Conservation (phyloP, 2,329 filamentous ascomycete species). For the Thelonectria olida region DNA sequence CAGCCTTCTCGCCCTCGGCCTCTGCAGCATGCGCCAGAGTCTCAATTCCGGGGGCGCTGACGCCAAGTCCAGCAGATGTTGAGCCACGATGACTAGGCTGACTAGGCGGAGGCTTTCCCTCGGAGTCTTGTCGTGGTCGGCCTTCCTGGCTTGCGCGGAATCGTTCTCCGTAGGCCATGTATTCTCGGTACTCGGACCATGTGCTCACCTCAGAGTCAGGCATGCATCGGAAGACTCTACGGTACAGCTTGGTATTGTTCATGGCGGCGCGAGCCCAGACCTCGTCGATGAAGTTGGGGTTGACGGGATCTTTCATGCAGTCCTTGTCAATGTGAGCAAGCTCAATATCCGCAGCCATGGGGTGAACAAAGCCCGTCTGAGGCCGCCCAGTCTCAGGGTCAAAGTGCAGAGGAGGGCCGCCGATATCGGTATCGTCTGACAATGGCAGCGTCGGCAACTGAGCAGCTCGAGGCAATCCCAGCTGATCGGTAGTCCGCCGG, state of each 20-base stretch:
- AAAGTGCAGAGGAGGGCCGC: constrained; percentile 71
- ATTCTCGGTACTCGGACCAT: constrained; percentile 94
- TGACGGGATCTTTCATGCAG: constrained; percentile 93
- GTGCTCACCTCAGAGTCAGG: constrained; percentile 93
- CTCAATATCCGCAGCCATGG: constrained; percentile 73
- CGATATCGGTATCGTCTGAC: constrained; percentile 83
- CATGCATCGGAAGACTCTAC: constrained; percentile 95
- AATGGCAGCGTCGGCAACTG: constrained; percentile 76
- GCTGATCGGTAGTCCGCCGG: constrained; percentile 70
- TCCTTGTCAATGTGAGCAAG: constrained; percentile 82
- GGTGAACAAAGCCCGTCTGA: constrained; percentile 56
- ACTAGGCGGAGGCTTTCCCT: constrained; percentile 51
- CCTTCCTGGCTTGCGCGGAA: constrained; percentile 75
- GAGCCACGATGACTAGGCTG: constrained; percentile 44
- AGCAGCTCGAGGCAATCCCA: constrained; percentile 73
- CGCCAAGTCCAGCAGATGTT: constrained; percentile 50
- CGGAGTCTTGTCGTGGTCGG: constrained; percentile 62
- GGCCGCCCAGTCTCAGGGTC: constrained; percentile 61
- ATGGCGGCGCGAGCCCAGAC: constrained; percentile 87
- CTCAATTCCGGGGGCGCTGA: constrained; percentile 54
- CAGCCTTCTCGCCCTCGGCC: constrained; percentile 46
- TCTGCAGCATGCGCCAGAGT: constrained; percentile 47
- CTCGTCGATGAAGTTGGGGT: constrained; percentile 83
- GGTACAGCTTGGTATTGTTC: constrained; percentile 96
- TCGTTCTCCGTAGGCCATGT: constrained; percentile 76